Percentiles rank a stretch among this genome's conserved stretches.
phyloP scores from a whole-genome alignment of 306 rosid species.

The Acacia melanoxylon region DNA sequence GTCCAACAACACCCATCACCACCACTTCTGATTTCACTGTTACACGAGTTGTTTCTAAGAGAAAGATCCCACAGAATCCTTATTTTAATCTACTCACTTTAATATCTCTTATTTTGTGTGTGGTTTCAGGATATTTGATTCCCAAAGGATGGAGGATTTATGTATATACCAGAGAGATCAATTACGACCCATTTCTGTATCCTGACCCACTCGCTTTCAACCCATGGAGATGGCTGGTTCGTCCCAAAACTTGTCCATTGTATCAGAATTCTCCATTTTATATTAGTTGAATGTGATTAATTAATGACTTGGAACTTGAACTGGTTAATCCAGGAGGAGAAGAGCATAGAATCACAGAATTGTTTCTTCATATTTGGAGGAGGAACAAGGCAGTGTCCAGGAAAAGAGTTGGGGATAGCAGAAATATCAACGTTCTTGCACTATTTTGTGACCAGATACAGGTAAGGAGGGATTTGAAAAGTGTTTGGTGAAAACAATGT shows the following conservation, averaged over 20 bases:
- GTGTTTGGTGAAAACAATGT: not conserved
- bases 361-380: conserved; percentile 84
- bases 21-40: conserved; percentile 19
- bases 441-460: conserved; percentile 91
- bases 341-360: conserved; percentile 57
- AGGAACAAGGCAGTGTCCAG: conserved; percentile 90
- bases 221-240: conserved; percentile 99
- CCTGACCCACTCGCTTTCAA: conserved; percentile 82
- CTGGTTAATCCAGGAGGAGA: conserved; percentile 70
- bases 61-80: conserved; percentile 15
- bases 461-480: conserved; percentile 47
- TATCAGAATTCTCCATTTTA: not conserved
- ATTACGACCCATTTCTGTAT: conserved; percentile 72
- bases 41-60: conserved; percentile 34
- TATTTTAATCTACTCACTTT: conserved; percentile 17
- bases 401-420: conserved; percentile 87
- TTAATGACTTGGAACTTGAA: conserved; percentile 11
- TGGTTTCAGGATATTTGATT: conserved; percentile 71
- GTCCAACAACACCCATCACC: conserved; percentile 36
- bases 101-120: not conserved
- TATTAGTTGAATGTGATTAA: not conserved
- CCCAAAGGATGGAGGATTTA: conserved; percentile 97
- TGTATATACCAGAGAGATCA: conserved; percentile 89
- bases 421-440: conserved; percentile 89
- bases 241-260: conserved; percentile 13